phyloP scores from a whole-genome alignment of 768 basidiomycete species.

The Pulveroboletus sp. region DNA sequence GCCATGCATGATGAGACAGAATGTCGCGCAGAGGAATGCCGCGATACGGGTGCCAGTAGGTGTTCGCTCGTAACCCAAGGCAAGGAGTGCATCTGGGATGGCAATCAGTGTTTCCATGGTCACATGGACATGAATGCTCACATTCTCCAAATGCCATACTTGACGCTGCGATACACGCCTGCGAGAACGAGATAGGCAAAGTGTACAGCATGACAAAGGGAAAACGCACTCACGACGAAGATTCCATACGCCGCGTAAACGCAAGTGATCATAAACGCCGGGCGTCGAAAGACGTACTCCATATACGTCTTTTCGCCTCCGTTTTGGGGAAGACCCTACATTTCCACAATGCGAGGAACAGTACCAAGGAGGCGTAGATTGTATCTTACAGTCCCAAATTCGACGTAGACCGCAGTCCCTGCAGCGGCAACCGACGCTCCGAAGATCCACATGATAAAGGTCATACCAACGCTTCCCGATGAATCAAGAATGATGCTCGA shows the following conservation, averaged over 20 bases:
- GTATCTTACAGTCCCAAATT: constrained; percentile 59
- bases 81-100: constrained; percentile 53
- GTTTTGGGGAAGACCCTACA: constrained; percentile 59
- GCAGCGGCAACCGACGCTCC: constrained; percentile 60
- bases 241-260: constrained; percentile 53
- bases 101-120: not conserved
- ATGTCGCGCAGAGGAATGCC: constrained; percentile 52
- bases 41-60: constrained; percentile 46
- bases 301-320: constrained; percentile 78
- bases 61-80: constrained; percentile 43
- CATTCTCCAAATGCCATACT: constrained; percentile 73
- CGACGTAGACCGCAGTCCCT: constrained; percentile 70
- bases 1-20: constrained; percentile 55
- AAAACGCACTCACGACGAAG: constrained; percentile 43
- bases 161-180: constrained; percentile 58
- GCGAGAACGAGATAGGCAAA: not conserved
- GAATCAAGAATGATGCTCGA: constrained; percentile 62
- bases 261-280: constrained; percentile 58
- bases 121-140: constrained; percentile 22
- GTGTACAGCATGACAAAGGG: not conserved
- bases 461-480: constrained; percentile 66
- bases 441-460: constrained; percentile 65
- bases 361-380: not conserved
- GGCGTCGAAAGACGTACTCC: constrained; percentile 62
- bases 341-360: not conserved